Percentiles rank a stretch among this genome's conserved stretches.
These are phyloP conservation scores for Alternaria sp. DNA, from an alignment of 2,329 filamentous ascomycete genomes.

Conservation along the genomic window DNA sequence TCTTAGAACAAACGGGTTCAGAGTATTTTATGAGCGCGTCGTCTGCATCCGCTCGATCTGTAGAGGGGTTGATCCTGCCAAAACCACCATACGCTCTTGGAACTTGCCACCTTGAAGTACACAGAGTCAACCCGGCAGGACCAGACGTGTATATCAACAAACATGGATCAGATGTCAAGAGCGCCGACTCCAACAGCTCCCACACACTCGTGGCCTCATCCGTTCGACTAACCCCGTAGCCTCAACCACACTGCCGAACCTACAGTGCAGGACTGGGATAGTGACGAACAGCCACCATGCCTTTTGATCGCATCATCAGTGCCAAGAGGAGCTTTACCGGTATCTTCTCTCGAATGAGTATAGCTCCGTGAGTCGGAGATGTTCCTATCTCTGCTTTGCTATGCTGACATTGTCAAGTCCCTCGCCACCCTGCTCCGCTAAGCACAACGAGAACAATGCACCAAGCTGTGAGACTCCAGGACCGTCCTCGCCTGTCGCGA, in stretches of 20 bases:
- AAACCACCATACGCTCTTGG: neutral
- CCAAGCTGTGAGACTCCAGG: conserved; percentile 23
- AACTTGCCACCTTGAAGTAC: neutral
- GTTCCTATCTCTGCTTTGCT: neutral
- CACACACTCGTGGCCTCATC: neutral
- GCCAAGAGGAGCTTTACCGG: conserved; percentile 41
- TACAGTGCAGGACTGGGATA: conserved; percentile 3
- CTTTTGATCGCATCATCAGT: conserved; percentile 33
- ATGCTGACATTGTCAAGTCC: conserved; percentile 8
- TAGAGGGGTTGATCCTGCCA: neutral
- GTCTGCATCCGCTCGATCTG: neutral
- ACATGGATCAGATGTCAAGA: conserved; percentile 9
- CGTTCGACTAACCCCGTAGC: neutral
- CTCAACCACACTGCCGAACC: neutral
- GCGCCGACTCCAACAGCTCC: neutral
- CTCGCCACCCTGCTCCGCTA: neutral
- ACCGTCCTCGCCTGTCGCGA: neutral
- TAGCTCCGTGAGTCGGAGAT: neutral
- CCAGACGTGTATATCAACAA: conserved; percentile 18
- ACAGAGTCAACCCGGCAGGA: conserved; percentile 3
- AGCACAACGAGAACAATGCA: conserved; percentile 14
- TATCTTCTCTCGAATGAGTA: conserved; percentile 26
- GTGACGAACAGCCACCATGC: conserved; percentile 27
- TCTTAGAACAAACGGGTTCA: neutral
- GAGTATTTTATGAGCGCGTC: neutral